Base-by-base conservation (phyloP, 768 basidiomycete species). In the Suillus subaureus region DNA sequence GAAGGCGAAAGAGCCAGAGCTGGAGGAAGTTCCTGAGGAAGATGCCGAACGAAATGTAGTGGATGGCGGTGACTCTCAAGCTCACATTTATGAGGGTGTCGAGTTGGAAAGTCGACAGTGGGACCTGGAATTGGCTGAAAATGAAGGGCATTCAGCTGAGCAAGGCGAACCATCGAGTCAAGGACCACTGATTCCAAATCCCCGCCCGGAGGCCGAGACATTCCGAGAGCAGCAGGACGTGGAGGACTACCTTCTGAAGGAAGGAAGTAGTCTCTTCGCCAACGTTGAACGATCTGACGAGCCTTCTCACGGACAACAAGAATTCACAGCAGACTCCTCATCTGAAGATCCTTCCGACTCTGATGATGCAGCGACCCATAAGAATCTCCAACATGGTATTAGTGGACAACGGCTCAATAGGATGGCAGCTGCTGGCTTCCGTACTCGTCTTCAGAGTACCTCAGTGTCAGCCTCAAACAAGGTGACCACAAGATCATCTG, bases 361-460 rank as follows among this genome's bases (percentile, higher is more conserved):
- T 18, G 76, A 78, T 52, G 75, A 76, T 35, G 70, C 63, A 39
- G 75, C 77, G 57, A 76, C 69, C 6, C 73, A 76, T 37, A 62
- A 28, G 4, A 40, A 49, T 0, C 65, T 78, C 61, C 37, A 67
- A 15, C 61, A 8, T 16, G 1, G 6, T 33, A 33, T 6, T 33
- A 63, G 66, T 15, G 62, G 52, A 21, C 69, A 69, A 39, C 67
- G 66, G 39, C 55, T 75, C 23, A 55, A 65, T 28, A 67, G 62
- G 16, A 69, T 72, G 72, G 68, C 70, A 1, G 57, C 8, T 1
- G 31, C 47, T 62, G 61, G 54, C 15, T 60, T 61, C 12, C 58
- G 23, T 7, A 11, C 52, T 33, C 52, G 31, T 62, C 21, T 49
- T 35, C 40, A 39, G 15, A 42, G 18, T 28, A 42, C 39, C 26